phyloP scores from a whole-genome alignment of 2,329 filamentous ascomycete species.

The Pseudocercospora musae region DNA sequence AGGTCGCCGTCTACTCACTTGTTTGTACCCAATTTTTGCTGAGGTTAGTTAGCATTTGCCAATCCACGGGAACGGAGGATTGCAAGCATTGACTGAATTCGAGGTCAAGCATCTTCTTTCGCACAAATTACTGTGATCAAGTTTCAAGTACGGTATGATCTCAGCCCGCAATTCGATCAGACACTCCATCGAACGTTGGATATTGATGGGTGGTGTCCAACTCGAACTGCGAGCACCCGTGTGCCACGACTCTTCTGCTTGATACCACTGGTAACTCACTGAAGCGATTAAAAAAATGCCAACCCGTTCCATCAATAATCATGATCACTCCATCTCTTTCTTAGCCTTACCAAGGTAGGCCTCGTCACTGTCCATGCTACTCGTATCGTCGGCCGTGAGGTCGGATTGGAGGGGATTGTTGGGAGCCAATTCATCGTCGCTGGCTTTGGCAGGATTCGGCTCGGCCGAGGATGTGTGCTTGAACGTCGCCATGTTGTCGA shows the following conservation, averaged over 20 bases:
- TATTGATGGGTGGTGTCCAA: constrained; percentile 20
- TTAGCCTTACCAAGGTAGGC: constrained; percentile 37
- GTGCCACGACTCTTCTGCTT: constrained; percentile 37
- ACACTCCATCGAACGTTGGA: constrained; percentile 17
- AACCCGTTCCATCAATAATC: neutral
- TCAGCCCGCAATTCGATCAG: constrained; percentile 31
- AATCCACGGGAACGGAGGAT: constrained; percentile 10
- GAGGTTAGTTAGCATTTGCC: constrained; percentile 33
- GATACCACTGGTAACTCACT: constrained; percentile 33
- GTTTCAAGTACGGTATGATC: constrained; percentile 39
- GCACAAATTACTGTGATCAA: constrained; percentile 41
- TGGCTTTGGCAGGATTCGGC: constrained; percentile 9
- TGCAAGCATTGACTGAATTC: constrained; percentile 30
- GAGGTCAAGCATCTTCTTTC: constrained; percentile 40
- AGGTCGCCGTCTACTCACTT: constrained; percentile 39
- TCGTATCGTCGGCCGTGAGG: constrained; percentile 29
- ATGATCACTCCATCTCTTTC: constrained; percentile 22
- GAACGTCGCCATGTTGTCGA: constrained; percentile 9
- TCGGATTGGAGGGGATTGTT: constrained; percentile 36
- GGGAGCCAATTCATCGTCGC: constrained; percentile 23
- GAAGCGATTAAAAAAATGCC: constrained; percentile 17
- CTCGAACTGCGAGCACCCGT: constrained; percentile 33
- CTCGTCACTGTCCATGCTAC: constrained; percentile 37
- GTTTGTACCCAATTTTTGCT: constrained; percentile 54
- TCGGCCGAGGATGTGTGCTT: constrained; percentile 12